These are phyloP conservation scores for Hypomontagnella monticulosa DNA, from an alignment of 495 filamentous ascomycete species.

Conservation along the genomic window DNA sequence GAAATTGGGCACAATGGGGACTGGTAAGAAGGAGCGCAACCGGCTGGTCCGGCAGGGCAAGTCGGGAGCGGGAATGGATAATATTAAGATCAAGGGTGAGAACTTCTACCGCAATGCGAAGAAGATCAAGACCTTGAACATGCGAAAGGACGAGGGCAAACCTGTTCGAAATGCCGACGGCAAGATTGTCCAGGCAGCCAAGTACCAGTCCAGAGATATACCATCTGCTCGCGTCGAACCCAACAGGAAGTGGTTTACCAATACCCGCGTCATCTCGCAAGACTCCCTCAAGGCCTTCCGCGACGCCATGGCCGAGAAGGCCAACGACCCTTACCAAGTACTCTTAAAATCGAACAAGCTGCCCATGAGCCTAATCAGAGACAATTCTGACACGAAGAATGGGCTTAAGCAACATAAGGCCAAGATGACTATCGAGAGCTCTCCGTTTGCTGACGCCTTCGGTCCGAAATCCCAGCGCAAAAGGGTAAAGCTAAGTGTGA, in stretches of 20 bases:
- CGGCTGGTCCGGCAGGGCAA: constrained; percentile 84
- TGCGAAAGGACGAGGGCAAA: constrained; percentile 78
- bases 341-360: constrained; percentile 94
- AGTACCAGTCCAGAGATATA: constrained; percentile 76
- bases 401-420: constrained; percentile 91
- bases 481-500: constrained; percentile 84
- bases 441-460: constrained; percentile 88
- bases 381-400: constrained; percentile 70
- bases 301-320: constrained; percentile 89
- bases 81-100: constrained; percentile 94
- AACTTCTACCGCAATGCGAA: constrained; percentile 94
- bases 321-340: constrained; percentile 89
- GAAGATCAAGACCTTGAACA: constrained; percentile 84
- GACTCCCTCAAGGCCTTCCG: constrained; percentile 79
- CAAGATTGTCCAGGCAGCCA: constrained; percentile 79
- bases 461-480: constrained; percentile 94
- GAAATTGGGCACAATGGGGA: constrained; percentile 74
- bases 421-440: constrained; percentile 90
- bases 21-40: constrained; percentile 89
- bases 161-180: constrained; percentile 78
- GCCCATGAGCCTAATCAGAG: constrained; percentile 79
- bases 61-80: constrained; percentile 81
- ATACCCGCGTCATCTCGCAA: constrained; percentile 69
- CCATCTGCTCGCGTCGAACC: constrained; percentile 92
- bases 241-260: constrained; percentile 80